Conservation (phyloP, 2,329 filamentous ascomycete genomes). For the Hirsutella thompsonii region DNA sequence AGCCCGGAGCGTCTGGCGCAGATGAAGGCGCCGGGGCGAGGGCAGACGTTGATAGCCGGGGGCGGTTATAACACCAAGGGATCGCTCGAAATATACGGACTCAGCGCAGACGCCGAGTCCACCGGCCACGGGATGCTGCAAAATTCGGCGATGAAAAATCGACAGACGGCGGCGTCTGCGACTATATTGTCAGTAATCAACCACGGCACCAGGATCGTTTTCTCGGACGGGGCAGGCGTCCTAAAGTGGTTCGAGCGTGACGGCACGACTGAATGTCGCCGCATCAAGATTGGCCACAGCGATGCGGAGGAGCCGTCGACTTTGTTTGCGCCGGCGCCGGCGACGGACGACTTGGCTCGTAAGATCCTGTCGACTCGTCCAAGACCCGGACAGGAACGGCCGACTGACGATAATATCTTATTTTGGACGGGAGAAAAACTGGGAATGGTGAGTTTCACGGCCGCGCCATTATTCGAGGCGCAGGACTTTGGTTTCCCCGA, state of each 20-base stretch:
- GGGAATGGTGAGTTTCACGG: slow-evolving; percentile 56
- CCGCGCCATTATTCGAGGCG: slow-evolving; percentile 31
- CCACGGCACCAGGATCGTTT: slow-evolving; percentile 72
- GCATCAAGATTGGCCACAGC: slow-evolving; percentile 41
- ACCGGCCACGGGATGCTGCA: slow-evolving; percentile 16
- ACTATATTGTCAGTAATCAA: slow-evolving; percentile 71
- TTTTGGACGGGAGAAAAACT: slow-evolving; percentile 83
- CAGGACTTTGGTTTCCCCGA: slow-evolving; percentile 36
- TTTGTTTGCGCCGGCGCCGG: slow-evolving; percentile 37
- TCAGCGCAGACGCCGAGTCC: slow-evolving; percentile 23
- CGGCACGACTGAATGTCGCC: slow-evolving; percentile 48
- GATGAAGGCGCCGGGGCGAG: slow-evolving; percentile 36
- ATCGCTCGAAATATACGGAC: slow-evolving; percentile 73
- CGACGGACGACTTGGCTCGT: slow-evolving; percentile 60
- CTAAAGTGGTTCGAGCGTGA: slow-evolving; percentile 89
- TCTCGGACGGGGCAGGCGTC: slow-evolving; percentile 71
- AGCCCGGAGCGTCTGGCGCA: slow-evolving; percentile 39
- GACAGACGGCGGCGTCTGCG: slow-evolving; percentile 68
- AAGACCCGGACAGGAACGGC: slow-evolving; percentile 13
- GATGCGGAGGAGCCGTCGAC: slow-evolving; percentile 31
- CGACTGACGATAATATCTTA: slow-evolving; percentile 55
- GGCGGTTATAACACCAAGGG: slow-evolving; percentile 90
- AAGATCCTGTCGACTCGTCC: slow-evolving; percentile 58
- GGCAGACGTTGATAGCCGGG: slow-evolving; percentile 63
- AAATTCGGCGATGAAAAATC: slow-evolving; percentile 54